Evolutionary conservation across 257 asterid genomes (phyloP), one percentile per base, ranked within the genome.

Genomic region (Parsonsia alboflavescens): DNA sequence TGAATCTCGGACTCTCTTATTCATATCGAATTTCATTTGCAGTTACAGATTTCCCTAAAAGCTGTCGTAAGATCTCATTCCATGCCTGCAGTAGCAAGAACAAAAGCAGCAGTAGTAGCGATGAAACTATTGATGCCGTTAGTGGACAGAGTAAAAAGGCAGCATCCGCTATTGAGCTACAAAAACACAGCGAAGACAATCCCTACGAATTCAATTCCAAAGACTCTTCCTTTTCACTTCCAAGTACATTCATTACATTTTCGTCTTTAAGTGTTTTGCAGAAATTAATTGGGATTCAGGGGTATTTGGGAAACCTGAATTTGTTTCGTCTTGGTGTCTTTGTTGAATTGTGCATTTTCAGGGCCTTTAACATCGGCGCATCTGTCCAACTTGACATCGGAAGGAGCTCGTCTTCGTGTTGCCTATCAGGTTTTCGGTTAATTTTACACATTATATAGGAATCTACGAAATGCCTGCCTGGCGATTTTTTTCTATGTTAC

Each of bases 301-400:
- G 62, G 24, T 66, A 26, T 50, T 21, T 10, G 5, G 62, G 36
- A n/a, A 24, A 65, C 30, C 13, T 39, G 50, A 65, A 30, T 65
- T 65, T 65, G 5, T 39, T 17, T 21, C 13, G 22, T 63, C 4
- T 52, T 57, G 52, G 45, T 21, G 65, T 2, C 2, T 72, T 59
- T 73, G 24, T 28, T 68, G 76, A 71, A 22, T 72, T 63, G 24
- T 75, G 64, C 45, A 70, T 56, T 76, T 80, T 81, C 77, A 95
- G 98, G 92, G 86, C 98, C 99, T 36, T 76, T 95, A 66, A 93
- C 99, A 11, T 91, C 99, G 24, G 96, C 94, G 39, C 85, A 81
- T 46, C 75, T 95, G 77, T 85, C 92, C 7, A 91, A 87, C 75
- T 79, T 87, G 88, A 83, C 89, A 10, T 68, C 93, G 5, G 93